A percentile compares a stretch with the other conserved stretches of the same genome.
phyloP scores from a whole-genome alignment of 805 yeast species.

The Suhomyces sp. region DNA sequence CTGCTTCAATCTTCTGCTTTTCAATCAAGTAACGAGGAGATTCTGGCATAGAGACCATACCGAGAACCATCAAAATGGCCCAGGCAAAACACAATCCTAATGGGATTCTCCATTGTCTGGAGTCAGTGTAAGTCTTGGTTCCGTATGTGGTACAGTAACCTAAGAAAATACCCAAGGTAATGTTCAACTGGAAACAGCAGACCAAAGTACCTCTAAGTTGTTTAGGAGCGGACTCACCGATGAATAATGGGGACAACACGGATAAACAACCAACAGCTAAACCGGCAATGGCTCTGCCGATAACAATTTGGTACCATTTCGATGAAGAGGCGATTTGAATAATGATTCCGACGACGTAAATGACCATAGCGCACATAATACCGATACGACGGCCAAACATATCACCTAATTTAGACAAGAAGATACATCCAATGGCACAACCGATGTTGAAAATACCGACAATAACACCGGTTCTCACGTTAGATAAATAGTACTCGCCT shows the following conservation, averaged over 20 bases:
- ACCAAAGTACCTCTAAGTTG: slow-evolving; percentile 69
- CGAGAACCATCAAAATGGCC: slow-evolving; percentile 47
- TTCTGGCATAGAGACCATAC: slow-evolving; percentile 63
- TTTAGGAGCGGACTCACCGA: slow-evolving; percentile 69
- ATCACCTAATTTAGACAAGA: slow-evolving; percentile 57
- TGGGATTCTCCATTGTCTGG: slow-evolving; percentile 68
- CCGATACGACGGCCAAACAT: slow-evolving; percentile 58
- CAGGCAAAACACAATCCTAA: slow-evolving; percentile 48
- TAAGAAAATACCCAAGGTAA: slow-evolving; percentile 66
- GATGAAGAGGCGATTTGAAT: slow-evolving; percentile 55
- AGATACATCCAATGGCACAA: slow-evolving; percentile 70
- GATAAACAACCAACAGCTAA: slow-evolving; percentile 71
- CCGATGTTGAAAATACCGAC: slow-evolving; percentile 63
- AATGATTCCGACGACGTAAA: slow-evolving; percentile 59
- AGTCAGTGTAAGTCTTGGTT: slow-evolving; percentile 49
- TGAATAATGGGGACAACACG: slow-evolving; percentile 63
- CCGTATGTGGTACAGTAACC: slow-evolving; percentile 70
- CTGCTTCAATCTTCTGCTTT: slow-evolving; percentile 48
- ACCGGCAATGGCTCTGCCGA: slow-evolving; percentile 67
- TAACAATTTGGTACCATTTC: slow-evolving; percentile 61
- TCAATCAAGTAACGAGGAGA: slow-evolving; percentile 64
- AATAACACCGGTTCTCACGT: slow-evolving; percentile 50
- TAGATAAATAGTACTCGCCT: slow-evolving; percentile 44
- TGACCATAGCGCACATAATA: slow-evolving; percentile 48
- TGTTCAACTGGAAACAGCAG: slow-evolving; percentile 65